Base-by-base conservation (phyloP, 257 asterid species). In the Penstemon davidsonii region DNA sequence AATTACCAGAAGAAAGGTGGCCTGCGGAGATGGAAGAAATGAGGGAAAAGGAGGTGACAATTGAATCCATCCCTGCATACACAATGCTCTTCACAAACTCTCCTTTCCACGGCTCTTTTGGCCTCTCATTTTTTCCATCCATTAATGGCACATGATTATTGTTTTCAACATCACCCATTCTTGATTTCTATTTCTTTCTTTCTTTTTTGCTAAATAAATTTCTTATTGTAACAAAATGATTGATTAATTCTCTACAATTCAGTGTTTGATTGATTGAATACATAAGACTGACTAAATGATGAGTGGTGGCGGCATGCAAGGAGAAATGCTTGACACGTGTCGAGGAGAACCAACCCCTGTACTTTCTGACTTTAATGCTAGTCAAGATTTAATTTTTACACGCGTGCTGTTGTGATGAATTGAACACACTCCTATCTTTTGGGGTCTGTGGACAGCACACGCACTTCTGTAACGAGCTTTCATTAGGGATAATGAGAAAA, bases 11-110 rank as follows among this genome's bases (percentile, higher is more conserved):
- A 57, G 96, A 83, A 53, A 85, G 96, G 54, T 57, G 86, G 73
- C 94, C 95, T 62, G 90, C 91, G 47, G 95, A 89, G 80, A 88
- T 88, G 77, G 94, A 88, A 37, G 96, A 86, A 50, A 86, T 87
- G 75, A 89, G 95, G 13, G 95, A 80, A 46, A 87, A 87, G 3
- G 87, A 85, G 9, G 95, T 89, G 42, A 89, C 68, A 47, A 89
- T 89, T 55, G 92, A 82, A 46, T 88, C 91, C 11, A 88, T 79
- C 11, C 96, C 96, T 0, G 87, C 90, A 58, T 87, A 85, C 25
- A 87, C 87, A 51, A 87, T 76, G 80, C 92, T 84, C 88, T 82
- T 89, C 45, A 79, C 95, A 3, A 79, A 76, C 40, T 83, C 92
- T 18, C 86, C 86, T 74, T 82, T 85, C 96, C 95, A 85, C 9